Base-by-base conservation (phyloP, 306 rosid genomes). In the Spatholobus suberectus region DNA sequence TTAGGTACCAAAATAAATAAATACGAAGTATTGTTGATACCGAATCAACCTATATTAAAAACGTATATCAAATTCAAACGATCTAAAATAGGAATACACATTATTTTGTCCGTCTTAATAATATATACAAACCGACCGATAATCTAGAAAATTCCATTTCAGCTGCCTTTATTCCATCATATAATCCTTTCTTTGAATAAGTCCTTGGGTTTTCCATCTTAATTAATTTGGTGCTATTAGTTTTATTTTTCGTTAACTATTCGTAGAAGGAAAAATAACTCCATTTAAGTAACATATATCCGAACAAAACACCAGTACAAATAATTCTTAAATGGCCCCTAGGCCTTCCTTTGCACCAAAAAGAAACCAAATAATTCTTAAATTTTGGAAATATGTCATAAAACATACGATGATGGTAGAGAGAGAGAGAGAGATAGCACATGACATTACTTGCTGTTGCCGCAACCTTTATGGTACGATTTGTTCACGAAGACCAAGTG, bases 401-500 rank as follows among this genome's bases (percentile, higher is more conserved):
- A 78, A 73, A 54, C 18, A 66, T 13, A 57, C 26, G 24, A 63
- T 7, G 23, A 46, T 75, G 29, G 54, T n/a, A 61, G 61, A 15
- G 32, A 65, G 71, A 84, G 76, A 41, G 24, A 65, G 32, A 65
- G 71, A 84, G 76, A 41, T n/a, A 65, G 81, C 38, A 27, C 23
- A 54, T 41, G 71, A 70, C 34, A 70, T 27, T 26, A 41, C 41
- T 77, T 47, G 61, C 62, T 8, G 71, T 41, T 72, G 52, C 51
- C 32, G 41, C 81, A 75, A 15, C 82, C 23, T 38, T 20, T 41
- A 69, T 18, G 12, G 51, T 69, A 29, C 21, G 57, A 77, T 72
- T 55, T 73, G 75, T 80, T 78, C 69, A 66, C 51, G 73, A 63
- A 63, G 72, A 46, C 52, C 78, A 63, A 82, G 77, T 84, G 77